Evolutionary conservation across 768 basidiomycete genomes (phyloP), one percentile per base, ranked within the genome.

Genomic region (Psilocybe subaeruginosa): DNA sequence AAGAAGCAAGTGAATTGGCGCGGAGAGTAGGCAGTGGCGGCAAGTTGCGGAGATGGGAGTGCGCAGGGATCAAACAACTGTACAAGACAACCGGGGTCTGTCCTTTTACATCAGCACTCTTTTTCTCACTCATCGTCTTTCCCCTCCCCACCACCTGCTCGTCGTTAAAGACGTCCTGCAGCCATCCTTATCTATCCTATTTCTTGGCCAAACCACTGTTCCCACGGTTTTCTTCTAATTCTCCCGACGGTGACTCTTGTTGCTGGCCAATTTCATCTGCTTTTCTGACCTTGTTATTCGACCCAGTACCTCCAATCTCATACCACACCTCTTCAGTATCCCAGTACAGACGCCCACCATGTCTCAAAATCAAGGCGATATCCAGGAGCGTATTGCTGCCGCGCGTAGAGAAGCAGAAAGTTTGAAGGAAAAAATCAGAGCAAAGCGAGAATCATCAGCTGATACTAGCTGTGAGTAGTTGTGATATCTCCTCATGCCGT

Each of bases 401-500:
- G 97, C 97, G 60, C 89, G 97, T 68, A 85, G 97, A 73, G 97
- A 99, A 78, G 95, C 95, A 48, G 97, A 99, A 78, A 91, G 87
- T 72, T 76, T 99, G 79, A 99, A 97, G 80, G 97, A 99, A 85
- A 97, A 96, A 87, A 99, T 99, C 74, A 84, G 96, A 71, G 90
- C 93, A 52, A 97, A 93, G 77, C 91, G 89, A 73, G 97, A 99
- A 76, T 93, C 95, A 61, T 93, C 95, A 52, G 95, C 93, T n/a
- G 97, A 99, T 78, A 97, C 97, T 16, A 97, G 93, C 72, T 80
- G 97, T 99, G 73, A 78, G 95, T 89, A 30, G 60, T 47, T 41
- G 64, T 27, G 56, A 50, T 49, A 43, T 56, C n/a, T 30, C 57
- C 56, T 49, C 43, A 33, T 33, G 43, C 33, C 37, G 49, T 14